These are phyloP conservation scores for Pyrenula massariospora DNA, from an alignment of 495 filamentous ascomycete genomes.

Conservation along the genomic window DNA sequence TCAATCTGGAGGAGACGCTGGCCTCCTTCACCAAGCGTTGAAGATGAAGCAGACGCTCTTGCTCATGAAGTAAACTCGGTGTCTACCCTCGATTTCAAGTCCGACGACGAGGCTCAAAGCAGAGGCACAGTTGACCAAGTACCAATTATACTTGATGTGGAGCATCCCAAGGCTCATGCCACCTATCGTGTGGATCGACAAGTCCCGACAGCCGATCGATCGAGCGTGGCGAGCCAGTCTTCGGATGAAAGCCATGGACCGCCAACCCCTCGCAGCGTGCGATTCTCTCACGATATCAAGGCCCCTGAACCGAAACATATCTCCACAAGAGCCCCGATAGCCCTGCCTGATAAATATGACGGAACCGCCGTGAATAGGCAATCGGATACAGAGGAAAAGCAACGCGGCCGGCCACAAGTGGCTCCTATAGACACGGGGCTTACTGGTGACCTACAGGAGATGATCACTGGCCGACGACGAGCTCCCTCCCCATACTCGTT, in stretches of 20 bases:
- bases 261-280: slow-evolving; percentile 16
- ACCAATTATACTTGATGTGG: slow-evolving; percentile 26
- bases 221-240: slow-evolving; percentile 13
- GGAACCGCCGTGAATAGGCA: not conserved
- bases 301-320: slow-evolving; percentile 1
- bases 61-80: slow-evolving; percentile 27
- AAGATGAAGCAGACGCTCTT: slow-evolving; percentile 31
- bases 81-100: slow-evolving; percentile 19
- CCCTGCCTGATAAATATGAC: slow-evolving; percentile 4
- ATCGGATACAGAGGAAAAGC: not conserved
- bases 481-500: slow-evolving; percentile 1
- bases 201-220: not conserved
- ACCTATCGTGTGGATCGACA: slow-evolving; percentile 4
- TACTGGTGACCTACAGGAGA: slow-evolving; percentile 2
- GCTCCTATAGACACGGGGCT: slow-evolving; percentile 6
- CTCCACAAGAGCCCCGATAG: slow-evolving; percentile 1
- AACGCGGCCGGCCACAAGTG: slow-evolving; percentile 1
- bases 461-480: slow-evolving; percentile 2
- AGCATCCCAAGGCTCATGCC: slow-evolving; percentile 9
- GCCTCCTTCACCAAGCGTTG: slow-evolving; percentile 31
- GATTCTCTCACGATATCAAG: slow-evolving; percentile 1
- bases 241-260: slow-evolving; percentile 26
- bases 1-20: slow-evolving; percentile 6
- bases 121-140: slow-evolving; percentile 35
- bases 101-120: slow-evolving; percentile 24